These are phyloP conservation scores for Phytopythium boreale DNA, from an alignment of 352 stramenopile species.

Conservation along the genomic window DNA sequence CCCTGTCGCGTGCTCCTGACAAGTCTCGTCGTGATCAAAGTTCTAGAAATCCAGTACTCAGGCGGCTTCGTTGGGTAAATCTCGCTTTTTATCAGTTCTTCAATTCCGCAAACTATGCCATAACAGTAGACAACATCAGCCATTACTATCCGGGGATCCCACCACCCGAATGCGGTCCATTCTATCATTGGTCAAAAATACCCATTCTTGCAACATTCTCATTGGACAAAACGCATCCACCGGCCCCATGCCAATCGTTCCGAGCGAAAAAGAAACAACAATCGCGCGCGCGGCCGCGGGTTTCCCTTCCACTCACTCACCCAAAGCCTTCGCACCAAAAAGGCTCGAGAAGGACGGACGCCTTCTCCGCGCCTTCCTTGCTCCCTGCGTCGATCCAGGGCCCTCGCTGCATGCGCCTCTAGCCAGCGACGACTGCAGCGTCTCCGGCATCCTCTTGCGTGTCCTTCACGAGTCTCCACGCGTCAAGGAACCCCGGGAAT, in stretches of 20 bases:
- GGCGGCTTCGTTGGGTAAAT: constrained; percentile 1
- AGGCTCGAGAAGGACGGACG: constrained; percentile 3
- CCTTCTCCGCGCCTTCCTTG: not conserved
- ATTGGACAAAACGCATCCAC: not conserved
- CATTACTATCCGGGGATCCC: not conserved
- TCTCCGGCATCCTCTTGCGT: not conserved
- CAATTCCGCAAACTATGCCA: not conserved
- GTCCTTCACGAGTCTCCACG: not conserved
- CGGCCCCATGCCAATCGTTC: constrained; percentile 9
- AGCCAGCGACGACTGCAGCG: not conserved
- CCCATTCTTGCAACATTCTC: no score
- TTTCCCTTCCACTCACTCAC: constrained; percentile 1
- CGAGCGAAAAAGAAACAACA: not conserved
- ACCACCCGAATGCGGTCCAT: not conserved
- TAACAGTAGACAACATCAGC: not conserved
- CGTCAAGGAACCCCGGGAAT: not conserved
- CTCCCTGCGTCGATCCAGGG: constrained; percentile 2
- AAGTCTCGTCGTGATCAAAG: not conserved
- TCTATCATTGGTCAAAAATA: not conserved
- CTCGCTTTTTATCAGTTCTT: not conserved
- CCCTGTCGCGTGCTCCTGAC: not conserved
- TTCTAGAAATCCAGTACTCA: not conserved
- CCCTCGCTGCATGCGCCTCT: constrained; percentile 2
- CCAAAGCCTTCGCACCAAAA: not conserved
- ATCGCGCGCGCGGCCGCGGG: not conserved